Evolutionary conservation across 2,329 filamentous ascomycete genomes (phyloP), one percentile per base, ranked within the genome.

Genomic region (Fusarium mangiferae): DNA sequence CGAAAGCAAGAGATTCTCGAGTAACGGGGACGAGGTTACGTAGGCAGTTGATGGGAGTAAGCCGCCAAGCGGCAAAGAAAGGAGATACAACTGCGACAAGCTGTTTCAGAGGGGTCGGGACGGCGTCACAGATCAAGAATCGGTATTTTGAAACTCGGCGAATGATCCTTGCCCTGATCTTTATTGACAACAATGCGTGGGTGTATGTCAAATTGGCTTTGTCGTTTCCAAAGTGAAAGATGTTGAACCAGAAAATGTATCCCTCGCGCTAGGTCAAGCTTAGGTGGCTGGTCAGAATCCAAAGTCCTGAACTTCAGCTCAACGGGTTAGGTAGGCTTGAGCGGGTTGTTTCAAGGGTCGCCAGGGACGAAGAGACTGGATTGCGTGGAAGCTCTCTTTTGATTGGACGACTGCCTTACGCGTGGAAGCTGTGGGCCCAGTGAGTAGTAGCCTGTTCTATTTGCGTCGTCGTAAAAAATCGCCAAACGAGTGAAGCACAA

Each of bases 31-130:
- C 51, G 48, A 69, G 54, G 57, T 64, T 64, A 42, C 28, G 64
- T 46, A 62, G 63, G 54, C 49, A 51, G 52, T 62, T 35, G 49
- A 39, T 54, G 60, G 51, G 48, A 61, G 62, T 59, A 61, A 70
- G 72, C 72, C 72, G 72, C 66, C 41, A 60, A 42, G 72, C 72
- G 72, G 72, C 72, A 73, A 73, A 62, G 65, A 75, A 73, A 75
- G 69, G 70, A 66, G 69, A 75, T 64, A 35, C 68, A 48, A 45
- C 58, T 52, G 52, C 66, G 24, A 67, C 66, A 49, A 57, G 39
- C 52, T 39, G 69, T 75, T 75, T 70, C 72, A 64, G 72, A 58
- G 49, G 49, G 39, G 30, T 33, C 57, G 33, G 64, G 59, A 64
- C 48, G 56, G 48, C 36, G 57, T 68, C 46, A 57, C 58, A 66